Base-by-base conservation (phyloP, 1,284 basidiomycete species). In the Ustilago esculenta region DNA sequence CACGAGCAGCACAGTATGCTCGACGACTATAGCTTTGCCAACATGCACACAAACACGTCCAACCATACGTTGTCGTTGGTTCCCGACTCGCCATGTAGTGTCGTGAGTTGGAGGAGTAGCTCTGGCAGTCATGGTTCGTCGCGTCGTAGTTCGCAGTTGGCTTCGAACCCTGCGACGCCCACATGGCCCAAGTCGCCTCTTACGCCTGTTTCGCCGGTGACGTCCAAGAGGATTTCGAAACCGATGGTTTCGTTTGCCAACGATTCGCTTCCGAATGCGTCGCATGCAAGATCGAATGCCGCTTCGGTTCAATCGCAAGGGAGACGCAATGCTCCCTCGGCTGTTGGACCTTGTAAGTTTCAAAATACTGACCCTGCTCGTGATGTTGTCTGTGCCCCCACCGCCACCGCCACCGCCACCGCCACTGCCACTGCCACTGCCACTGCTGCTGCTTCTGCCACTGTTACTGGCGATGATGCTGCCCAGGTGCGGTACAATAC, bases 171-270 rank as follows among this genome's bases (percentile, higher is more conserved):
- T 2, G 45, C 41, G 5, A 68, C 65, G 21, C 58, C 54, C 5
- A 61, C 58, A 11, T 68, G 58, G 65, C 65, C 65, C 40, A 61
- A 48, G 39, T 53, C 58, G 40, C 65, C 65, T 14, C 12, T 68
- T 8, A 68, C 65, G 24, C 58, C 65, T 7, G 21, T 49, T 5
- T 61, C 58, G 10, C 53, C 54, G 3, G 18, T 40, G n/a, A 43
- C 46, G 20, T 17, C 51, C 23, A 53, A 37, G 23, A 43, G 40
- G 15, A 33, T 8, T 20, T 30, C 25, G 30, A 64, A 64, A 30
- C 15, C 60, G 11, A 40, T 29, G 11, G 49, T 57, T 4, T 43
- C 60, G 30, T 64, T 64, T 40, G 60, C 60, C 12, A 30, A 43
- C 5, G 49, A 48, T 18, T 56, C 60, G 27, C 44, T 56, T 2